Evolutionary conservation across 1,139 yeast genomes (phyloP).

Genomic region (Taphrina confusa): DNA sequence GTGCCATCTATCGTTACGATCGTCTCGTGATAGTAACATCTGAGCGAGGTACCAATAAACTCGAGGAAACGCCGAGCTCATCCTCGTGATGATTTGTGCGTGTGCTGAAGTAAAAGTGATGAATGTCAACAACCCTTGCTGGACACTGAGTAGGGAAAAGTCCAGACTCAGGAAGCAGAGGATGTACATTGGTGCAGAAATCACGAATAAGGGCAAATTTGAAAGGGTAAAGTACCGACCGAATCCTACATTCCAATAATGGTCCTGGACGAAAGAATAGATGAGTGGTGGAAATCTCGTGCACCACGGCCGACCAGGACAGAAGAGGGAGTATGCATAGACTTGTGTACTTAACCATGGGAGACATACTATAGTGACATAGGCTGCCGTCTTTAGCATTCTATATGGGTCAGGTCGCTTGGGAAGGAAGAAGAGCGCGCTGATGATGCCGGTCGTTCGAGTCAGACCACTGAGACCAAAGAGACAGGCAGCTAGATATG

Average conservation of each 20-base stretch:
- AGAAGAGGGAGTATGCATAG: constrained; percentile 59
- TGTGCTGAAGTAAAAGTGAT: constrained; percentile 69
- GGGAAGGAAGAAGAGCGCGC: constrained; percentile 66
- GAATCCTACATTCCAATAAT: constrained; percentile 86
- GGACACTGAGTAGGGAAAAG: constrained; percentile 43
- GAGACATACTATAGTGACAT: constrained; percentile 50
- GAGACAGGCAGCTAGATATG: constrained; percentile 59
- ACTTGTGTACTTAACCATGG: constrained; percentile 55
- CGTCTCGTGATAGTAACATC: constrained; percentile 15
- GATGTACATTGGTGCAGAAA: constrained; percentile 60
- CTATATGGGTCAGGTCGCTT: constrained; percentile 48
- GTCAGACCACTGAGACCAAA: constrained; percentile 62
- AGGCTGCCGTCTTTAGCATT: constrained; percentile 19
- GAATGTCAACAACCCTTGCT: constrained; percentile 50
- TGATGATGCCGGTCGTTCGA: constrained; percentile 72
- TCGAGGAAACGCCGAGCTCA: constrained; percentile 73
- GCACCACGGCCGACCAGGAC: constrained; percentile 85
- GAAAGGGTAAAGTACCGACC: constrained; percentile 75
- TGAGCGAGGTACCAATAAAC: constrained; percentile 70
- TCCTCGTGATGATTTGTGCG: constrained; percentile 79
- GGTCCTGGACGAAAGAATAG: constrained; percentile 70
- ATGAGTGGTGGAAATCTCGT: constrained; percentile 57
- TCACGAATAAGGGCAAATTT: constrained; percentile 79
- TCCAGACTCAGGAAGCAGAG: constrained; percentile 38
- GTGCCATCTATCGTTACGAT: constrained; percentile 1